Percentiles rank a stretch among this genome's conserved stretches.
Conservation (phyloP, 2,329 filamentous ascomycete species). For the Colletotrichum noveboracense region DNA sequence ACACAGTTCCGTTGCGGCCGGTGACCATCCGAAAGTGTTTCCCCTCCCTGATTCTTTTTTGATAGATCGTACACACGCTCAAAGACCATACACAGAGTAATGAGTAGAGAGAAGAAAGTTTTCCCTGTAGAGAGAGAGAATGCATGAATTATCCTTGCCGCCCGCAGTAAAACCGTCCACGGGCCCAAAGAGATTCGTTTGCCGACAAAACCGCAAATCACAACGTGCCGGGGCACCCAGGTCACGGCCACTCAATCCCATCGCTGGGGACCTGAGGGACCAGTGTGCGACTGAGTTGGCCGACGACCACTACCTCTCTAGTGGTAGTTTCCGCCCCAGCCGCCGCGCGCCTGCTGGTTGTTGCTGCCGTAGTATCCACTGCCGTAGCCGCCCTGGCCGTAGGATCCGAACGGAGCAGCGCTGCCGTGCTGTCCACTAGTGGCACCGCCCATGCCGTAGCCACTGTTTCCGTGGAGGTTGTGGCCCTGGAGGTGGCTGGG, state of each 20-base stretch:
- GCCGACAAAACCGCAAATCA: slow-evolving; percentile 16
- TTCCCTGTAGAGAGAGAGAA: slow-evolving; percentile 10
- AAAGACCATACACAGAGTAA: slow-evolving; percentile 24
- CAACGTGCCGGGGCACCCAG: slow-evolving; percentile 1
- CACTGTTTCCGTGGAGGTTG: slow-evolving; percentile 58
- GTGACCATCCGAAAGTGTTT: slow-evolving; percentile 24
- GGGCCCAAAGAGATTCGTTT: slow-evolving; percentile 23
- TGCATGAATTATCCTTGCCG: slow-evolving; percentile 20
- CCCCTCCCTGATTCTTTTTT: slow-evolving; percentile 24
- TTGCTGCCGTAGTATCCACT: slow-evolving; percentile 51
- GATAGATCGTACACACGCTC: slow-evolving; percentile 25
- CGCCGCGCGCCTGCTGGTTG: slow-evolving; percentile 52
- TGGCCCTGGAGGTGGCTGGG: slow-evolving; percentile 60
- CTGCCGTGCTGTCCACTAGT: slow-evolving; percentile 54
- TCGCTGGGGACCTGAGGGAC: background rate
- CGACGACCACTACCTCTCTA: slow-evolving; percentile 40
- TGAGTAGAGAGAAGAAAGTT: slow-evolving; percentile 23
- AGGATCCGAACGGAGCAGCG: slow-evolving; percentile 59
- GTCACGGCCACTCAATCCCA: background rate
- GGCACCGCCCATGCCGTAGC: slow-evolving; percentile 59
- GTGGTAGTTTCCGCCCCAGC: slow-evolving; percentile 67
- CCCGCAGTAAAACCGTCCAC: slow-evolving; percentile 13
- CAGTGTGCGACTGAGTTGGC: background rate
- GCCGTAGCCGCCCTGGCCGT: slow-evolving; percentile 53
- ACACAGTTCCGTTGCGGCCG: slow-evolving; percentile 22